Evolutionary conservation across 1,284 basidiomycete species (phyloP).

Genomic region (Coriolopsis trogii): DNA sequence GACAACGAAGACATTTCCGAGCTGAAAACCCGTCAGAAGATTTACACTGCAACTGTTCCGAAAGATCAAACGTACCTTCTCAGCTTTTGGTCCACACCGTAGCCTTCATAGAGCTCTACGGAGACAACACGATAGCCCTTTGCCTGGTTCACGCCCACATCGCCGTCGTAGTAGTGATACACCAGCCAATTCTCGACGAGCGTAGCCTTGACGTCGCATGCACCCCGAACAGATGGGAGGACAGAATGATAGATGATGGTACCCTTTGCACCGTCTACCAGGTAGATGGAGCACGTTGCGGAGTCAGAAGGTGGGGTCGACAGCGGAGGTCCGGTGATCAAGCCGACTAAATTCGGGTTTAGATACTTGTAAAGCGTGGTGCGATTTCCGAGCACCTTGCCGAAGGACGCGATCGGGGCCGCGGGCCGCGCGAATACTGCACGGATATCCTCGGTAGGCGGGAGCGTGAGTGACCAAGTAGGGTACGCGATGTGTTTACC

Average conservation of each 20-base stretch:
- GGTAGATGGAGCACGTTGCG: constrained; percentile 63
- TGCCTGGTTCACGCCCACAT: constrained; percentile 50
- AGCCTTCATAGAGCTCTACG: constrained; percentile 88
- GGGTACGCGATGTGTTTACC: constrained; percentile 55
- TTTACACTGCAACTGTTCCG: background rate
- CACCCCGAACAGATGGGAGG: constrained; percentile 47
- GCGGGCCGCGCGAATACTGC: constrained; percentile 48
- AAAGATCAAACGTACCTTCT: constrained; percentile 56
- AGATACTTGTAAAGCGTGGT: constrained; percentile 94
- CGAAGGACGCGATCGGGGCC: constrained; percentile 74
- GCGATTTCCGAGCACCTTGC: constrained; percentile 86
- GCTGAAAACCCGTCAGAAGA: constrained; percentile 42
- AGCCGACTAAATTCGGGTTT: constrained; percentile 78
- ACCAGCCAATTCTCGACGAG: constrained; percentile 95
- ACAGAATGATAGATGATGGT: constrained; percentile 68
- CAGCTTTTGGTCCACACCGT: constrained; percentile 62
- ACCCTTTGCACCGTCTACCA: constrained; percentile 83
- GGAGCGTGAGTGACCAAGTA: constrained; percentile 68
- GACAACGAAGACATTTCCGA: constrained; percentile 76
- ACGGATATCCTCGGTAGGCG: constrained; percentile 54
- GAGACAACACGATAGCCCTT: constrained; percentile 77
- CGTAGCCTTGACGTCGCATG: constrained; percentile 67
- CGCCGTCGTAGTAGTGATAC: constrained; percentile 78
- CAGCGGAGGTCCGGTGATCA: constrained; percentile 55
- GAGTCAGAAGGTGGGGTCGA: constrained; percentile 19